Evolutionary conservation across 805 yeast species (phyloP).

Genomic region (Ogataea haglerorum): DNA sequence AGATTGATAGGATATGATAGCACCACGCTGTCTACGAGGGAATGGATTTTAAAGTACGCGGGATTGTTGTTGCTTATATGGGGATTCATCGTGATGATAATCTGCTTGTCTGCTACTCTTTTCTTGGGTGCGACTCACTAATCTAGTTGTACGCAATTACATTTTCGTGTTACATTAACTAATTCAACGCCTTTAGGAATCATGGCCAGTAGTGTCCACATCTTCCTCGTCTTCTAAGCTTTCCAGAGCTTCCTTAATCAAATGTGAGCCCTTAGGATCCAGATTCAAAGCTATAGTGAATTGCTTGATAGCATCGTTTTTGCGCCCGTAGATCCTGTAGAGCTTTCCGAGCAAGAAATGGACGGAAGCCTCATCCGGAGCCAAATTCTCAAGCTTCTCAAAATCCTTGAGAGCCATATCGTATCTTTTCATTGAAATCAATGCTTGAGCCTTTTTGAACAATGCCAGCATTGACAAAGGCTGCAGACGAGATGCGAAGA

Average conservation of each 20-base stretch:
- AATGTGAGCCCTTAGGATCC: constrained; percentile 88
- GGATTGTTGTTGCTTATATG: constrained; percentile 58
- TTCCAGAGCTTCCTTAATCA: constrained; percentile 83
- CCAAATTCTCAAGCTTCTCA: constrained; percentile 65
- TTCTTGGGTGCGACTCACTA: constrained; percentile 33
- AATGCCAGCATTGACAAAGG: constrained; percentile 83
- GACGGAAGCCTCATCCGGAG: constrained; percentile 93
- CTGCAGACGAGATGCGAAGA: constrained; percentile 77
- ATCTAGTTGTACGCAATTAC: constrained; percentile 5
- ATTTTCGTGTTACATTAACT: constrained; percentile 9
- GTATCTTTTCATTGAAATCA: constrained; percentile 68
- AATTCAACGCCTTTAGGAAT: constrained; percentile 5
- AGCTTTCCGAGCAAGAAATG: constrained; percentile 87
- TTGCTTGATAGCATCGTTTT: constrained; percentile 74
- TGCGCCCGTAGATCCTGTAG: constrained; percentile 71
- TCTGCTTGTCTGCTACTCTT: constrained; percentile 48
- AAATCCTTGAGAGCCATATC: constrained; percentile 72
- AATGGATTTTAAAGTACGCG: constrained; percentile 38
- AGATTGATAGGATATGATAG: constrained; percentile 56
- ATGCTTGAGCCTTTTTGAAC: constrained; percentile 81
- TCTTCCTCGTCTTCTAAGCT: constrained; percentile 29
- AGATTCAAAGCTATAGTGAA: constrained; percentile 85
- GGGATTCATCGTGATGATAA: constrained; percentile 68
- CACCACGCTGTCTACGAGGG: constrained; percentile 20
- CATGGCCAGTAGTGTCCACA: constrained; percentile 13